Evolutionary conservation across 805 yeast species (phyloP).

Genomic region (Ogataea glucozyma): DNA sequence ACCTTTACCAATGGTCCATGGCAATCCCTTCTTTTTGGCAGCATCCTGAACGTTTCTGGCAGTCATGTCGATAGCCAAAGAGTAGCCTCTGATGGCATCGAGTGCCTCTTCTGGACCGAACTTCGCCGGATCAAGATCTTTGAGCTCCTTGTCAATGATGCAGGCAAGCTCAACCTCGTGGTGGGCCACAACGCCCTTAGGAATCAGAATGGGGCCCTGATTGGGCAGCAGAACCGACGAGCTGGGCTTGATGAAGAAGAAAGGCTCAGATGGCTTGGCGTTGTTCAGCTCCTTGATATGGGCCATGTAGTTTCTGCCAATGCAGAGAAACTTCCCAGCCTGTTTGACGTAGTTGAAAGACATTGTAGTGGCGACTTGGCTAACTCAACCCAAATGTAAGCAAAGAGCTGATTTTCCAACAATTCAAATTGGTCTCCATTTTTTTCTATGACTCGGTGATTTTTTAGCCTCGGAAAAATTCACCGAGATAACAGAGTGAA

Average conservation of each 20-base stretch:
- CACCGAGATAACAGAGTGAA: background rate
- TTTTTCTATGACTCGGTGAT: background rate
- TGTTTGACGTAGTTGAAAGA: slow-evolving; percentile 52
- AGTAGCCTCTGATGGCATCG: slow-evolving; percentile 81
- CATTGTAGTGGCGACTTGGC: slow-evolving; percentile 33
- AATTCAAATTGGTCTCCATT: background rate
- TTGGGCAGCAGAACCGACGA: slow-evolving; percentile 69
- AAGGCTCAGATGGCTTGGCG: slow-evolving; percentile 79
- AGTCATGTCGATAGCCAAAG: slow-evolving; percentile 89
- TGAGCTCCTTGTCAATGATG: slow-evolving; percentile 61
- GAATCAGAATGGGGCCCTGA: slow-evolving; percentile 78
- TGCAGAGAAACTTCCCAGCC: slow-evolving; percentile 84
- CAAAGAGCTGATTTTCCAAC: slow-evolving; percentile 7
- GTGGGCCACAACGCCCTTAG: slow-evolving; percentile 77
- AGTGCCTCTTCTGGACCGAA: slow-evolving; percentile 69
- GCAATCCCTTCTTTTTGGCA: slow-evolving; percentile 90
- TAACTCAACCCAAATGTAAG: background rate
- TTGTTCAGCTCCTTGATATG: slow-evolving; percentile 91
- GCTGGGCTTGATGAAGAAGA: slow-evolving; percentile 88
- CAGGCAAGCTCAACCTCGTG: slow-evolving; percentile 94
- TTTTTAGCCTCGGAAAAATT: background rate
- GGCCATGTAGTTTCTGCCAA: slow-evolving; percentile 97
- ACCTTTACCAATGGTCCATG: slow-evolving; percentile 97
- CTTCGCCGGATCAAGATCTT: slow-evolving; percentile 54
- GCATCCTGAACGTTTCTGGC: slow-evolving; percentile 95